Base-by-base conservation (phyloP, 2,329 filamentous ascomycete genomes). In the Huntiella savannae region DNA sequence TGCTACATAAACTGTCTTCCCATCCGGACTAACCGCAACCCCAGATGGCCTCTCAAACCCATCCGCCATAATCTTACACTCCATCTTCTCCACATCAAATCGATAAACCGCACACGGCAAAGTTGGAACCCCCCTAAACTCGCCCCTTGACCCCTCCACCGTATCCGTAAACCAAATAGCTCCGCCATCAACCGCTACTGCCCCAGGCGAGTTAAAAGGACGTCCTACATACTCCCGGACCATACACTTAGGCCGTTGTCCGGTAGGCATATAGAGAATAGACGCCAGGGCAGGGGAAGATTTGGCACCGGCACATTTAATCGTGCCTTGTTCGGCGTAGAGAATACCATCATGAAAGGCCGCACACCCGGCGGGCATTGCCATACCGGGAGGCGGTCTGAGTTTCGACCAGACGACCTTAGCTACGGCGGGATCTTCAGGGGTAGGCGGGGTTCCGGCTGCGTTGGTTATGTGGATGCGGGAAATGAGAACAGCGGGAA, bases 91-190 rank as follows among this genome's bases (percentile, higher is more conserved):
- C 0, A 65, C 60, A 34, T 67, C 60, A 43, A 63, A 69, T 8
- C 68, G 59, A 53, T 71, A 71, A 3, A 71, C 67, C 47, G 66
- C 64, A 43, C 58, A 62, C 1, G 67, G 67, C 7, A 71, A 48
- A 36, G 57, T 55, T 1, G 67, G 65, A 7, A 55, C 53, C 7
- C 62, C 63, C 7, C 67, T 59, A 52, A 67, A 65, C 7, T 64
- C 60, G 51, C 70, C 66, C 47, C 67, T 62, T 19, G 57, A 62
- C 6, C 67, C 69, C 53, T 71, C 70, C 6, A 60, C 56, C 0
- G 67, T 64, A 52, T 70, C 67, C 0, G 67, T 70, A 52, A 70
- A 70, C 65, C 67, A 70, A 17, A 71, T 59, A 4, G 57, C 58
- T 3, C 64, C 63, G 47, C 67, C 65, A 1, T 51, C 56, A 11